A percentile compares a stretch with the other conserved stretches of the same genome.
These are phyloP conservation scores for Cyclotella cryptica DNA, from an alignment of 108 stramenopile genomes.

Conservation along the genomic window DNA sequence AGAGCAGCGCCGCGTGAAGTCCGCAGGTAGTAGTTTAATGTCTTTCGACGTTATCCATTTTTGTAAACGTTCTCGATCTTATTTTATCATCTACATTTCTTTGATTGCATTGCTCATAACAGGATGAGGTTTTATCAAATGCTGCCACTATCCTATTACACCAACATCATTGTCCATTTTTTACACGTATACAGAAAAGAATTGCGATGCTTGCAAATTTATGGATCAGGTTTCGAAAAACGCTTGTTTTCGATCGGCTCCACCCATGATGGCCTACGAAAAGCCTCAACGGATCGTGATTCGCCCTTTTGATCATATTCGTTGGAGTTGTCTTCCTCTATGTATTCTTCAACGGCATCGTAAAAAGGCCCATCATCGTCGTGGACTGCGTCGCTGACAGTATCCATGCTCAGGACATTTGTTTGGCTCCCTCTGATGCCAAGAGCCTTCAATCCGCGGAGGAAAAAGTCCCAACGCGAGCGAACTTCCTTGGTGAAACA, in stretches of 20 bases:
- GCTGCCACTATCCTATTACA: no score
- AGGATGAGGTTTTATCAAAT: no score
- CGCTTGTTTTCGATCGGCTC: background rate
- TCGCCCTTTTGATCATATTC: background rate
- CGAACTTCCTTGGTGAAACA: background rate
- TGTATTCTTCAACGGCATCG: background rate
- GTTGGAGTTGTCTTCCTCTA: background rate
- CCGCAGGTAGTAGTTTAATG: no score
- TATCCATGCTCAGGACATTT: background rate
- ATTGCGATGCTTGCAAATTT: background rate
- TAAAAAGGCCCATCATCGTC: background rate
- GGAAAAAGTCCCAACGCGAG: background rate
- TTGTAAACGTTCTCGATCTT: no score
- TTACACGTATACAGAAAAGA: background rate
- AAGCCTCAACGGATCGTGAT: background rate
- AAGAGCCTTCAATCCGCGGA: background rate
- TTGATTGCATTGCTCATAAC: no score
- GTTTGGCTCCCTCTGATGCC: background rate
- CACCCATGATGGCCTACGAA: background rate
- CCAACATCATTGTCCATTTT: background rate
- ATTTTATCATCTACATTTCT: no score
- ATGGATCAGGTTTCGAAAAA: slow-evolving; percentile 5
- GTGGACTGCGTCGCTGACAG: background rate
- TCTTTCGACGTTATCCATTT: no score
- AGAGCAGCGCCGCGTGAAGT: no score